Percentiles rank a stretch among this genome's conserved stretches.
Evolutionary conservation across 192 early-diverging fungal genomes (phyloP).

Genomic region (Coemansia sp.): DNA sequence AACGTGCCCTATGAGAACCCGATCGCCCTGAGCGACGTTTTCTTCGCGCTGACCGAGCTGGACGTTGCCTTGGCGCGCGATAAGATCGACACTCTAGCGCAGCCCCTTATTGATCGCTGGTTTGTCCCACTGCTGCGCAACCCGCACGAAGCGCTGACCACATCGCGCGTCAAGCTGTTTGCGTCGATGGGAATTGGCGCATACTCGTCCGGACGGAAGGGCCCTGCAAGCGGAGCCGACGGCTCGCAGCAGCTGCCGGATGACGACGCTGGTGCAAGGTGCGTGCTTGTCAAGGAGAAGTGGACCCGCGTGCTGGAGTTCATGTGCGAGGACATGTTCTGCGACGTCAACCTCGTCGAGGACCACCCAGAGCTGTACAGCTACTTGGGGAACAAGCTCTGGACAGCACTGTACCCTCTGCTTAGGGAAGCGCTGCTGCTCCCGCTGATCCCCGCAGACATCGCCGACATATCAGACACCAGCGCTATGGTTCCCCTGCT

Average conservation of each 20-base stretch:
- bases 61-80: constrained; percentile 30
- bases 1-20: constrained; percentile 48
- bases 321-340: constrained; percentile 44
- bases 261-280: constrained; percentile 5
- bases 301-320: constrained; percentile 40
- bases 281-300: constrained; percentile 30
- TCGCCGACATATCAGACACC: constrained; percentile 25
- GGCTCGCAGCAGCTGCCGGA: background rate
- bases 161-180: constrained; percentile 21
- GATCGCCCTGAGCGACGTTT: constrained; percentile 41
- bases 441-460: constrained; percentile 26
- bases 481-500: constrained; percentile 34
- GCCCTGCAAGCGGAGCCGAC: background rate
- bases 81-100: constrained; percentile 23
- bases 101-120: constrained; percentile 24
- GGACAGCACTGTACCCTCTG: constrained; percentile 28
- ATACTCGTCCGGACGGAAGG: constrained; percentile 11
- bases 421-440: constrained; percentile 23
- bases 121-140: constrained; percentile 37
- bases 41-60: constrained; percentile 47
- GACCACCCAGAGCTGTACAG: constrained; percentile 38
- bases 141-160: constrained; percentile 26
- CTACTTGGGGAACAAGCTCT: constrained; percentile 35
- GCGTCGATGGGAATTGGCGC: constrained; percentile 45
- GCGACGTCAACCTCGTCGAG: constrained; percentile 37